These are phyloP conservation scores for Cryphonectria parasitica DNA, from an alignment of 2,329 filamentous ascomycete species.

Conservation along the genomic window DNA sequence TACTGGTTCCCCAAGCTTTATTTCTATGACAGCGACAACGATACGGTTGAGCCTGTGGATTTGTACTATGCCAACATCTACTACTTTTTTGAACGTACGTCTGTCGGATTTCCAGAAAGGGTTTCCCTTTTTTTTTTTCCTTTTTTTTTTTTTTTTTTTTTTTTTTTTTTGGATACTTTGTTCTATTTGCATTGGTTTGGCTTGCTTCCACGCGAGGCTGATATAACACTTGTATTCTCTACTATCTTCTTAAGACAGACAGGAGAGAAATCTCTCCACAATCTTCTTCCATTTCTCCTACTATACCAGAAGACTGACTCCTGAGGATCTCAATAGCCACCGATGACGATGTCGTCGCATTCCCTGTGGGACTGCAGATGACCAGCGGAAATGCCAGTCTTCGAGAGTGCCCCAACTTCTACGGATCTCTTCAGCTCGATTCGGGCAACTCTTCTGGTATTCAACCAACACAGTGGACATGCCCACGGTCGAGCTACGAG, in stretches of 20 bases:
- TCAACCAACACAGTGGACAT: slow-evolving; percentile 63
- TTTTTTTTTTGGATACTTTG: not conserved
- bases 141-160: not conserved
- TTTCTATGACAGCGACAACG: slow-evolving; percentile 66
- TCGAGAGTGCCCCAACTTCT: slow-evolving; percentile 60
- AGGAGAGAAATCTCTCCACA: not conserved
- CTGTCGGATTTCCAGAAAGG: not conserved
- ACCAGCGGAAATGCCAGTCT: slow-evolving; percentile 65
- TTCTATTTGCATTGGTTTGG: too few species aligned
- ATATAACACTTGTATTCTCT: not conserved
- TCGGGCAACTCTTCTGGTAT: slow-evolving; percentile 56
- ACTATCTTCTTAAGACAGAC: not conserved
- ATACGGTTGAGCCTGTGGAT: slow-evolving; percentile 67
- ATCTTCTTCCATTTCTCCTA: not conserved
- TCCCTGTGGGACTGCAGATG: slow-evolving; percentile 74
- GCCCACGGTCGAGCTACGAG: slow-evolving; percentile 53
- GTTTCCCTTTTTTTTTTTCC: not conserved
- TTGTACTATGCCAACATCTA: slow-evolving; percentile 77
- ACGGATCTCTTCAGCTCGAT: slow-evolving; percentile 46
- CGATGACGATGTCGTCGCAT: slow-evolving; percentile 69
- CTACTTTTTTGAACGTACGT: slow-evolving; percentile 67
- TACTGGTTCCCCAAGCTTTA: slow-evolving; percentile 79
- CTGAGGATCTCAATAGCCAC: slow-evolving; percentile 40
- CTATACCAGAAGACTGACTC: not conserved
- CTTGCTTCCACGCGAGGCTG: not conserved